Base-by-base conservation (phyloP, 2,329 filamentous ascomycete genomes). In the Xylaria sp. region DNA sequence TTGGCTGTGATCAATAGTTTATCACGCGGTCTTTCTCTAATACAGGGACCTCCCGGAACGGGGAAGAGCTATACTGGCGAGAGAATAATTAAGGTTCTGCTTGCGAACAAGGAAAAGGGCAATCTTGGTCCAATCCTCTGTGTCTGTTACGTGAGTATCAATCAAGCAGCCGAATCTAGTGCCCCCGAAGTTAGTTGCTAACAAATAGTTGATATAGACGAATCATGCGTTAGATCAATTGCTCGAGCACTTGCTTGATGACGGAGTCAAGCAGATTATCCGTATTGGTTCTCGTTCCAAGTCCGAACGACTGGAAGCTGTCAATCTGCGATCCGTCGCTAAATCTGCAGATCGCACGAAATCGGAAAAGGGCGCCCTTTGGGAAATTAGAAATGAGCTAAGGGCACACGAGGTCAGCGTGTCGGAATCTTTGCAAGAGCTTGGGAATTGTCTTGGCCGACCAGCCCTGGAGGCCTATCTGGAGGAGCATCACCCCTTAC, bases 41-140 rank as follows among this genome's bases (percentile, higher is more conserved):
- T 92, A 12, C 90, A 93, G 79, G 91, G 91, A 0, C 91, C 91
- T 0, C 91, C 91, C 0, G 91, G 91, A 0, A 93, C 91, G 0
- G 91, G 91, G 0, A 93, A 93, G 75, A 87, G 83, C 3, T 92
- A 86, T 71, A 83, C 86, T 0, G 90, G 90, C 2, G 83, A 88
- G 1, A 82, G 85, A 52, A 76, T 92, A n/a, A 85, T 91, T 67
- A 85, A 86, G 68, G 82, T 84, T 0, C 75, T 91, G 6, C 74
- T 91, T 2, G 75, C 76, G 13, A 84, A 84, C 71, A 83, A 82
- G 58, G 39, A 50, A 0, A 70, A 73, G 8, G 80, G 82, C 0
- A 63, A 77, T 0, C 72, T 89, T 0, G 86, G 86, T 0, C 86
- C 86, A 0, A 84, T 89, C 12, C 78, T 87, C 10, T 84, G 81